Evolutionary conservation across 2,329 filamentous ascomycete genomes (phyloP).

Genomic region (Colletotrichum sp.): DNA sequence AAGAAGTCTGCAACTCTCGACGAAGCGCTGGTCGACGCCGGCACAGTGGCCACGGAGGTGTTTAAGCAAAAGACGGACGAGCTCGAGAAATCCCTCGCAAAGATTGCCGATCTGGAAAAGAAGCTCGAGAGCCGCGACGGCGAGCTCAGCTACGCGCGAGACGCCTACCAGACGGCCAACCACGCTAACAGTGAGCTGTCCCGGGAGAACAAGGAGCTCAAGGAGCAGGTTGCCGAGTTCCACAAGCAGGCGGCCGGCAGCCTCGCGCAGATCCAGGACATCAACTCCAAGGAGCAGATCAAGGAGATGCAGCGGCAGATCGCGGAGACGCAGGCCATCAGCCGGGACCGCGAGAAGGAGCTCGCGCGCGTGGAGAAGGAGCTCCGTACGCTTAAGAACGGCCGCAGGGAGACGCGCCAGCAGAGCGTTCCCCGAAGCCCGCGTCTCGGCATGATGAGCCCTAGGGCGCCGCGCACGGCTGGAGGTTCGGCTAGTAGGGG

Average conservation of each 20-base stretch:
- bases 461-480: slow-evolving; percentile 38
- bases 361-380: slow-evolving; percentile 55
- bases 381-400: slow-evolving; percentile 50
- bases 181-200: slow-evolving; percentile 49
- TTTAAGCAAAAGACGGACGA: slow-evolving; percentile 44
- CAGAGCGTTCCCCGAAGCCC: slow-evolving; percentile 64
- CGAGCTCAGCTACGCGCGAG: slow-evolving; percentile 62
- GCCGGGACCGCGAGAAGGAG: slow-evolving; percentile 58
- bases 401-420: slow-evolving; percentile 60
- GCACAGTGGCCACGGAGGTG: slow-evolving; percentile 19
- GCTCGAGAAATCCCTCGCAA: slow-evolving; percentile 44
- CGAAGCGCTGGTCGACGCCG: slow-evolving; percentile 33
- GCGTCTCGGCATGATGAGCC: slow-evolving; percentile 59
- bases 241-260: slow-evolving; percentile 48
- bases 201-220: slow-evolving; percentile 52
- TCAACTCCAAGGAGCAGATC: slow-evolving; percentile 43
- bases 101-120: slow-evolving; percentile 44
- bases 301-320: slow-evolving; percentile 42
- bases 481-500: slow-evolving; percentile 50
- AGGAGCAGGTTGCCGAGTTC: slow-evolving; percentile 44
- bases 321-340: slow-evolving; percentile 43
- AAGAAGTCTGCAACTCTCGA: slow-evolving; percentile 37
- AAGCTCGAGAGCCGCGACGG: slow-evolving; percentile 39
- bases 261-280: slow-evolving; percentile 50
- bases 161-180: slow-evolving; percentile 64